These are phyloP conservation scores for Spergularia bocconei DNA, from an alignment of 148 eudicot genomes.

Conservation along the genomic window DNA sequence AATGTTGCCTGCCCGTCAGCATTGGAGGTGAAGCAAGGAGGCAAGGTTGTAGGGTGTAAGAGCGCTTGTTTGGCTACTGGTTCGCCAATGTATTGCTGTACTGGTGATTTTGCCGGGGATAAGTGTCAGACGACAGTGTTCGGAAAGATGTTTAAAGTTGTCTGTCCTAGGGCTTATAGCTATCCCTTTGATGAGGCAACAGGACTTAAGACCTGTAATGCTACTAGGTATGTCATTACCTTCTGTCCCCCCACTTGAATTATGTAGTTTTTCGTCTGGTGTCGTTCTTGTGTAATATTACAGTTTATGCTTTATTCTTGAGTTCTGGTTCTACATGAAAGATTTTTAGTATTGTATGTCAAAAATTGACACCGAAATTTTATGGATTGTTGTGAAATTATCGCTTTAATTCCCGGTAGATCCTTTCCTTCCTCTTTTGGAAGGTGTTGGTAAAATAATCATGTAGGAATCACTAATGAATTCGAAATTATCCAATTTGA, in stretches of 20 bases:
- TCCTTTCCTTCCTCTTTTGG: too few species aligned
- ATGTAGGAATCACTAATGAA: too few species aligned
- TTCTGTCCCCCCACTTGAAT: conserved; percentile 58
- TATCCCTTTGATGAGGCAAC: conserved; percentile 51
- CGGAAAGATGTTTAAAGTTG: conserved; percentile 43
- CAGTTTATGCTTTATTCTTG: background rate
- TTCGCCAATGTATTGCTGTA: conserved; percentile 47
- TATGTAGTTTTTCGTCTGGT: background rate
- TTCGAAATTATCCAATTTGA: too few species aligned
- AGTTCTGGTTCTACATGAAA: background rate
- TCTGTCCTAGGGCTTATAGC: conserved; percentile 59
- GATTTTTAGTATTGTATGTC: background rate
- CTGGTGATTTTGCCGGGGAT: conserved; percentile 35
- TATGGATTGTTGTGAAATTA: too few species aligned
- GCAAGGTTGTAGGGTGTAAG: conserved; percentile 72
- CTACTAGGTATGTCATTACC: conserved; percentile 54
- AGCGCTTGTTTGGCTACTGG: conserved; percentile 65
- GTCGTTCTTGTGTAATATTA: background rate
- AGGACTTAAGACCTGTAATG: conserved; percentile 59
- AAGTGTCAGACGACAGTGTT: conserved; percentile 49
- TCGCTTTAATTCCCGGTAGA: too few species aligned
- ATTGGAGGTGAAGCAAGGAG: conserved; percentile 39
- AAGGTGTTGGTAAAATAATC: too few species aligned
- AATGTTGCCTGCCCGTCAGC: conserved; percentile 48
- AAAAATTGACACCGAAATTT: too few species aligned